Evolutionary conservation across 2,329 filamentous ascomycete genomes (phyloP).

Genomic region (Alternaria arborescens): DNA sequence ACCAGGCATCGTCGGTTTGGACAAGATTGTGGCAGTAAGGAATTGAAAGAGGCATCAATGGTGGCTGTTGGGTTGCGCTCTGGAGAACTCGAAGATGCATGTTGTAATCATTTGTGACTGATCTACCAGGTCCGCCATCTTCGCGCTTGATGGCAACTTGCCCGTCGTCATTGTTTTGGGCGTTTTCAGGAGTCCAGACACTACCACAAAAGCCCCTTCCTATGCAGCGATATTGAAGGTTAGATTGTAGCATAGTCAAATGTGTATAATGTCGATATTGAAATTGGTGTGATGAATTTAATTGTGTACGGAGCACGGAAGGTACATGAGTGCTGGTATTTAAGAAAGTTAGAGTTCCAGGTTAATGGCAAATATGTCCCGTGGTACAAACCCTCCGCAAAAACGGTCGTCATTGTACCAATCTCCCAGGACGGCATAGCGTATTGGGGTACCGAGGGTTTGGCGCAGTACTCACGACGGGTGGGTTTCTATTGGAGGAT

Average conservation of each 20-base stretch:
- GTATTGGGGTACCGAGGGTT: accelerated
- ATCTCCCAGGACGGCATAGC: too few species aligned
- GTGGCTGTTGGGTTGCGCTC: constrained; percentile 8
- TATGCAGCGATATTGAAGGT: constrained; percentile 21
- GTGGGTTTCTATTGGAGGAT: too few species aligned
- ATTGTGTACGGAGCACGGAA: neutral
- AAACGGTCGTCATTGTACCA: too few species aligned
- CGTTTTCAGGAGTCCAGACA: constrained; percentile 22
- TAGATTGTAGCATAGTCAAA: neutral
- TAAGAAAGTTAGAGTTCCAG: neutral
- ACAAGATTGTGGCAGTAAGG: constrained; percentile 20
- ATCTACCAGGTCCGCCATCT: constrained; percentile 29
- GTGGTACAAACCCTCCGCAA: too few species aligned
- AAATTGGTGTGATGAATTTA: neutral
- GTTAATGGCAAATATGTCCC: too few species aligned
- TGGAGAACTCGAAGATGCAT: constrained; percentile 22
- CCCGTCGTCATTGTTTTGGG: neutral
- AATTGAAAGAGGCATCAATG: constrained; percentile 9
- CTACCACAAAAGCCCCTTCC: constrained; percentile 30
- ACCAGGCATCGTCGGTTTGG: constrained; percentile 19
- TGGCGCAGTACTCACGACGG: too few species aligned
- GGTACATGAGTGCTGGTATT: neutral
- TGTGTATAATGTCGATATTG: neutral
- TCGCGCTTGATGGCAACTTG: constrained; percentile 26
- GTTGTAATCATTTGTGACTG: constrained; percentile 27